Conservation (phyloP, 1,139 yeast genomes). For the Pneumocystis jirovecii region DNA sequence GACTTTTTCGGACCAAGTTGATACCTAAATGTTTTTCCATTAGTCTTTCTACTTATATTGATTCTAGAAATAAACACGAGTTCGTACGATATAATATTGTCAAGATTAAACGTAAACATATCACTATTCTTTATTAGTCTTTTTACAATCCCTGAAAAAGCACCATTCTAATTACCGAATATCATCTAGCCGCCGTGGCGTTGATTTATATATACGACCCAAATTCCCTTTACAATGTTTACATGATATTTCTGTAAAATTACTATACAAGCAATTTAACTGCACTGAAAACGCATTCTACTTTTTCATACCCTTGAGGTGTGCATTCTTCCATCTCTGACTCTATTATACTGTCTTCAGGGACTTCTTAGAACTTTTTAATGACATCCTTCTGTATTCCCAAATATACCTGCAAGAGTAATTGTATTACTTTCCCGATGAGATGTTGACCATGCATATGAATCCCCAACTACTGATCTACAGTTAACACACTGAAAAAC, state of each 20-base stretch:
- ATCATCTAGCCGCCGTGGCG: background rate
- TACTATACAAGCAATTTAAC: background rate
- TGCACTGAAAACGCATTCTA: background rate
- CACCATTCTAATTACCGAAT: background rate
- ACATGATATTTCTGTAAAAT: background rate
- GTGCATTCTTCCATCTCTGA: background rate
- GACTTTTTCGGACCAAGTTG: background rate
- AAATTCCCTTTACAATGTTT: background rate
- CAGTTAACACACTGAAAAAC: conserved; percentile 5
- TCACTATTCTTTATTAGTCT: background rate
- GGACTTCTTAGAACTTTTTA: background rate
- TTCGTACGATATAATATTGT: background rate
- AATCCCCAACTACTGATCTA: conserved; percentile 4
- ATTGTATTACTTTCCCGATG: conserved; percentile 1
- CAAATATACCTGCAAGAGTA: conserved; percentile 2
- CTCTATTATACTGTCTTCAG: conserved; percentile 1
- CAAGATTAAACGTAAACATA: background rate
- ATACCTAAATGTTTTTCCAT: background rate
- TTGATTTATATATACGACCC: background rate
- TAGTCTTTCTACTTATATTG: background rate
- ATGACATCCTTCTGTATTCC: background rate
- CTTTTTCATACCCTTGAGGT: background rate
- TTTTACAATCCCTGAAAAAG: background rate
- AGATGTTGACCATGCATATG: conserved; percentile 4
- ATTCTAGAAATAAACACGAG: background rate